Conservation (phyloP, 768 basidiomycete species). For the Coprinellus aureogranulatus region DNA sequence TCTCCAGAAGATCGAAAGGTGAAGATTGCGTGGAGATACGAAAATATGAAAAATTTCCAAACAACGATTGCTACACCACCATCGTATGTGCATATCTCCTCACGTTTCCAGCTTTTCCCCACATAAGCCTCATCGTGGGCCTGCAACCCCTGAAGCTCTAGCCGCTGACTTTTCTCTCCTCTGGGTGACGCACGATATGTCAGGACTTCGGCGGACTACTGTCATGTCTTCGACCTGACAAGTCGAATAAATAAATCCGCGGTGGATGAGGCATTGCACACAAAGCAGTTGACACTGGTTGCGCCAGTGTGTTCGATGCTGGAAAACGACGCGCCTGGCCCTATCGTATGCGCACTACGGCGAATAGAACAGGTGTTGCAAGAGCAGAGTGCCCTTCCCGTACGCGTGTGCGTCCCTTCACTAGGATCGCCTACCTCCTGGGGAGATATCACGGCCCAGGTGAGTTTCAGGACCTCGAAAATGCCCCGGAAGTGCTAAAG, state of each 20-base stretch:
- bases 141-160: too few relatives aligned
- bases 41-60: constrained; percentile 87
- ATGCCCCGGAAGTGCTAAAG: neutral
- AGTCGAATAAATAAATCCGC: constrained; percentile 52
- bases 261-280: constrained; percentile 41
- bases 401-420: constrained; percentile 59
- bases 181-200: constrained; percentile 1
- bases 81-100: constrained; percentile 40
- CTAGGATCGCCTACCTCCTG: constrained; percentile 60
- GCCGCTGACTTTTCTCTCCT: neutral
- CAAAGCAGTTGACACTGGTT: constrained; percentile 15
- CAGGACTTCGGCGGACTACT: constrained; percentile 61
- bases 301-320: constrained; percentile 15
- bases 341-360: constrained; percentile 18
- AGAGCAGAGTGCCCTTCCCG: constrained; percentile 29
- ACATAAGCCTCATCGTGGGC: too few relatives aligned
- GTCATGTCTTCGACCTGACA: constrained; percentile 71
- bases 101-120: too few relatives aligned
- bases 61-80: constrained; percentile 64
- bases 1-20: constrained; percentile 55
- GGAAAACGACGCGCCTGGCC: constrained; percentile 20
- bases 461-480: constrained; percentile 24
- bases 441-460: constrained; percentile 61
- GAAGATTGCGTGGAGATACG: constrained; percentile 98
- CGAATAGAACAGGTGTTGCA: constrained; percentile 28